Evolutionary conservation across 2,329 filamentous ascomycete genomes (phyloP).

Genomic region (Penicillium thymicola): DNA sequence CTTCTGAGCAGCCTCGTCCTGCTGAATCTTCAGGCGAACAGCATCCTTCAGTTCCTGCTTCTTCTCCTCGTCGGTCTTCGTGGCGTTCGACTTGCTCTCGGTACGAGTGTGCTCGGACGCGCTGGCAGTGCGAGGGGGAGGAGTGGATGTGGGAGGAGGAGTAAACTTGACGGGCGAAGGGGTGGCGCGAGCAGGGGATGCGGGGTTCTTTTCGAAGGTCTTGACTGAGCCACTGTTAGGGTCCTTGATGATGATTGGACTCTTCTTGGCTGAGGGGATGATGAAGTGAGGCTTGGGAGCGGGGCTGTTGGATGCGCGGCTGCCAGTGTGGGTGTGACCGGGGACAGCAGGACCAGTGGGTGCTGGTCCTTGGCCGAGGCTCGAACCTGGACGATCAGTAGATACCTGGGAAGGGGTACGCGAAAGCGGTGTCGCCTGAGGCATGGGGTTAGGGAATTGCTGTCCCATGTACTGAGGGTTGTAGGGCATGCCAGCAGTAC

Average conservation of each 20-base stretch:
- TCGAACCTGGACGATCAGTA: slow-evolving; percentile 61
- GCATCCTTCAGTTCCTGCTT: slow-evolving; percentile 68
- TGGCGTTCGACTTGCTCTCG: slow-evolving; percentile 59
- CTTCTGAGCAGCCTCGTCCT: slow-evolving; percentile 54
- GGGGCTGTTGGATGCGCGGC: slow-evolving; percentile 53
- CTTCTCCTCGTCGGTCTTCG: slow-evolving; percentile 77
- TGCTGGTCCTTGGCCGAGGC: slow-evolving; percentile 56
- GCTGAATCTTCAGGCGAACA: slow-evolving; percentile 51
- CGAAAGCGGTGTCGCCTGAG: slow-evolving; percentile 69
- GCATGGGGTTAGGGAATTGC: slow-evolving; percentile 36
- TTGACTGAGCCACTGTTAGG: slow-evolving; percentile 74
- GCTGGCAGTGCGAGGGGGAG: slow-evolving; percentile 72
- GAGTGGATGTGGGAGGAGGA: slow-evolving; percentile 73
- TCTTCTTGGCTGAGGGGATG: slow-evolving; percentile 63
- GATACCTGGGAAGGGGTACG: slow-evolving; percentile 78
- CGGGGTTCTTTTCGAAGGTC: slow-evolving; percentile 65
- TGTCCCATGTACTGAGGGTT: slow-evolving; percentile 42
- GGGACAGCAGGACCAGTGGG: slow-evolving; percentile 50
- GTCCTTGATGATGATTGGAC: slow-evolving; percentile 80
- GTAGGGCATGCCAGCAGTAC: slow-evolving; percentile 51
- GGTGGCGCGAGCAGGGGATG: slow-evolving; percentile 54
- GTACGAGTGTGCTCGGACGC: slow-evolving; percentile 64
- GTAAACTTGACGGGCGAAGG: slow-evolving; percentile 59
- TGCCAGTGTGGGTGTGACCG: slow-evolving; percentile 50
- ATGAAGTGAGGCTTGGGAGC: slow-evolving; percentile 63